phyloP scores from a whole-genome alignment of 495 filamentous ascomycete genomes.

The Podospora fimiseda region DNA sequence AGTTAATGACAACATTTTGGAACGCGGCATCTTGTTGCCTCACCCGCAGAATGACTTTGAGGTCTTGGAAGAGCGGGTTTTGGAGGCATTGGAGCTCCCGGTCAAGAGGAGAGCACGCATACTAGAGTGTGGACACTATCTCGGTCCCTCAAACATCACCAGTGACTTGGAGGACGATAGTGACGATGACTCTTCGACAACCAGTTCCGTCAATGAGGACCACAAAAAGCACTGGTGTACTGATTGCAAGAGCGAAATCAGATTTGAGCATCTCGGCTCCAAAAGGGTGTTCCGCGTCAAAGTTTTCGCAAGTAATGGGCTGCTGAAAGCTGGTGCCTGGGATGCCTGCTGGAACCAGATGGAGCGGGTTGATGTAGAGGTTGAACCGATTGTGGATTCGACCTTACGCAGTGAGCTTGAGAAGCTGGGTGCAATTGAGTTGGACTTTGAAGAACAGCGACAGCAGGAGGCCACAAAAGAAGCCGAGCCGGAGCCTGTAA shows the following conservation, averaged over 20 bases:
- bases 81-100: slow-evolving; percentile 78
- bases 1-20: slow-evolving; percentile 67
- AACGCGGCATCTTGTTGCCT: slow-evolving; percentile 77
- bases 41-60: slow-evolving; percentile 91
- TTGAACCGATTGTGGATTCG: slow-evolving; percentile 55
- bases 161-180: slow-evolving; percentile 40
- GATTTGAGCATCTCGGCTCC: slow-evolving; percentile 35
- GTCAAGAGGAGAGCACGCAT: slow-evolving; percentile 54
- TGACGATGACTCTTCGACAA: slow-evolving; percentile 37
- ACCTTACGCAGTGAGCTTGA: slow-evolving; percentile 39
- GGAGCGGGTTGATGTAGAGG: slow-evolving; percentile 93
- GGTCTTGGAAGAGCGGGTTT: slow-evolving; percentile 81
- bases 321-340: slow-evolving; percentile 91
- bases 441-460: slow-evolving; percentile 26
- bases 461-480: slow-evolving; percentile 17
- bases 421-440: slow-evolving; percentile 29
- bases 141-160: slow-evolving; percentile 40
- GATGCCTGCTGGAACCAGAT: slow-evolving; percentile 91
- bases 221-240: slow-evolving; percentile 53
- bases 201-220: slow-evolving; percentile 25
- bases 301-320: slow-evolving; percentile 86
- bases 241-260: slow-evolving; percentile 51
- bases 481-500: slow-evolving; percentile 23
- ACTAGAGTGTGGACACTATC: slow-evolving; percentile 74
- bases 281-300: slow-evolving; percentile 71